Evolutionary conservation across 441 rosid genomes (phyloP).

Genomic region (Populus tomentosa): DNA sequence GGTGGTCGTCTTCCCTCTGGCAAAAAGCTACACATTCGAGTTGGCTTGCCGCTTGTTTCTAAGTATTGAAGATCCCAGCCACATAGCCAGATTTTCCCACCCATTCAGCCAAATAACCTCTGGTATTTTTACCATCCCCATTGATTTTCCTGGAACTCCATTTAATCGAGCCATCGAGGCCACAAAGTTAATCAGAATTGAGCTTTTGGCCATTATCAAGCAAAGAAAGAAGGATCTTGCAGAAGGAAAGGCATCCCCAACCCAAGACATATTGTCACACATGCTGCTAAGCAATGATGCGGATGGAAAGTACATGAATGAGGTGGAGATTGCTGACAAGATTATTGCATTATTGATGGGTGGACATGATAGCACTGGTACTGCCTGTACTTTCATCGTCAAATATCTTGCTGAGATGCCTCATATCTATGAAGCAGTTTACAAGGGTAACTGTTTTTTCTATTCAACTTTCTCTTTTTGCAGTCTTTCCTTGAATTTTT

Average conservation of each 20-base stretch:
- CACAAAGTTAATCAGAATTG: conserved; percentile 23
- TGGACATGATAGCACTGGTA: conserved; percentile 45
- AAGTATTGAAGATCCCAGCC: conserved; percentile 31
- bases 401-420: conserved; percentile 38
- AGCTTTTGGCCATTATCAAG: conserved; percentile 21
- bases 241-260: conserved; percentile 10
- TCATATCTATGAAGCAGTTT: conserved; percentile 32
- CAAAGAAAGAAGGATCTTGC: conserved; percentile 25
- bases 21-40: conserved; percentile 35
- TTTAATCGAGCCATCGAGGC: conserved; percentile 36
- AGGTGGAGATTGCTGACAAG: conserved; percentile 36
- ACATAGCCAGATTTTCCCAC: conserved; percentile 12
- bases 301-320: conserved; percentile 22
- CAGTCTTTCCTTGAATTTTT: too few relatives aligned
- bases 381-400: conserved; percentile 35
- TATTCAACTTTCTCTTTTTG: too few relatives aligned
- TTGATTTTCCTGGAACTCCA: conserved; percentile 41
- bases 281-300: conserved; percentile 28
- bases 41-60: conserved; percentile 40
- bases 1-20: conserved; percentile 30
- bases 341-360: conserved; percentile 40
- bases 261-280: conserved; percentile 37
- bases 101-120: conserved; percentile 21
- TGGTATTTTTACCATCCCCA: conserved; percentile 34
- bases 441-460: conserved; percentile 3